A percentile compares a stretch with the other conserved stretches of the same genome.
Conservation (phyloP, 1,284 basidiomycete species). For the Pholiota adiposa region DNA sequence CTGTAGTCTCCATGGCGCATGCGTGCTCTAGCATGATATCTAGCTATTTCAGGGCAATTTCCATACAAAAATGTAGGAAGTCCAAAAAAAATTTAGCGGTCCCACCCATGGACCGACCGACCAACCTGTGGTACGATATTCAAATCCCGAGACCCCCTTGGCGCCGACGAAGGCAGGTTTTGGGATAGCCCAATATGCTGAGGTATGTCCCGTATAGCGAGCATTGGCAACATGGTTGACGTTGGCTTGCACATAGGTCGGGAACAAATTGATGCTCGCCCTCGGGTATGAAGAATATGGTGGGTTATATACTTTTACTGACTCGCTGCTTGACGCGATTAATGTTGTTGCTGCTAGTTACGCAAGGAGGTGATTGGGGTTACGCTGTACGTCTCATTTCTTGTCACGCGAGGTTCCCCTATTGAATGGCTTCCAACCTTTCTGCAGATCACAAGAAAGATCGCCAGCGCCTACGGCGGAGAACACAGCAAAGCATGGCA, state of each 20-base stretch:
- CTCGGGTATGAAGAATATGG: constrained; percentile 60
- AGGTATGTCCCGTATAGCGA: constrained; percentile 30
- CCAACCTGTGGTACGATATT: no score
- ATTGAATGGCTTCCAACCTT: not conserved
- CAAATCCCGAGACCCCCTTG: no score
- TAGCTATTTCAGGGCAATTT: no score
- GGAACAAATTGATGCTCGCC: constrained; percentile 55
- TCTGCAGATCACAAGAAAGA: constrained; percentile 41
- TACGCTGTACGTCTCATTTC: constrained; percentile 32
- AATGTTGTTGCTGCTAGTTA: constrained; percentile 35
- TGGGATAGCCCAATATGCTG: constrained; percentile 40
- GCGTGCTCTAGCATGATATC: no score
- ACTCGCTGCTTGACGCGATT: not conserved
- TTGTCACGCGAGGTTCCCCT: not conserved
- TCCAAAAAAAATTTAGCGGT: no score
- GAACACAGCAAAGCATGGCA: constrained; percentile 39
- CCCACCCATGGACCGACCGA: no score
- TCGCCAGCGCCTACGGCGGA: constrained; percentile 43
- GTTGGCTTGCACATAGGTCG: no score
- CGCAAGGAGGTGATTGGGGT: constrained; percentile 60
- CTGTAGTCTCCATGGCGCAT: no score
- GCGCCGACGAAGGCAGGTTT: constrained; percentile 40
- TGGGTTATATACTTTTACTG: constrained; percentile 20
- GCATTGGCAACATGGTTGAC: no score
- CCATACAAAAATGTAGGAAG: no score